phyloP scores from a whole-genome alignment of 139 green algal species.

The Marvania coccoides region DNA sequence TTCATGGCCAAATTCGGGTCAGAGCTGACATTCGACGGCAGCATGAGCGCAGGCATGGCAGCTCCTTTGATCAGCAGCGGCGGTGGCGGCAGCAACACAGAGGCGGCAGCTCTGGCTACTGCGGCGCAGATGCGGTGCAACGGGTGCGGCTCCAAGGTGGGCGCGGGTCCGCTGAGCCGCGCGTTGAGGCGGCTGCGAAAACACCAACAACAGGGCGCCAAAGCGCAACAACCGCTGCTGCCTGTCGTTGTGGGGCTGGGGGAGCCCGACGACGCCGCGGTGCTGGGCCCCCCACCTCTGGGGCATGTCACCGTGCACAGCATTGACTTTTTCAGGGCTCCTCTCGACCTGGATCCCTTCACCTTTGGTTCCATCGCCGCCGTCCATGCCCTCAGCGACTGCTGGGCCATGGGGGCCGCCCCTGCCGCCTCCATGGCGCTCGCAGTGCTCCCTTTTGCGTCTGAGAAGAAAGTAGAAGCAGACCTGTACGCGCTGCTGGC shows the following conservation, averaged over 20 bases:
- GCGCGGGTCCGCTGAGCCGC: conserved; percentile 39
- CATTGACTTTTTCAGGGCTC: conserved; percentile 78
- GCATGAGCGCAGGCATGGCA: conserved; percentile 5
- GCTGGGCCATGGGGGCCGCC: conserved; percentile 76
- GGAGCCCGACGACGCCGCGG: conserved; percentile 58
- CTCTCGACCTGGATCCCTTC: conserved; percentile 67
- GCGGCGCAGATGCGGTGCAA: conserved; percentile 76
- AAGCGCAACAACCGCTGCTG: conserved; percentile 16
- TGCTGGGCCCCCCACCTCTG: conserved; percentile 39
- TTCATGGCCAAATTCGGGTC: conserved; percentile 79
- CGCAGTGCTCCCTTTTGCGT: conserved; percentile 55
- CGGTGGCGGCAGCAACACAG: too few species aligned
- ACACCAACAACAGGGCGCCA: background rate
- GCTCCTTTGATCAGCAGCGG: conserved; percentile 27
- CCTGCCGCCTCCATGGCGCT: conserved; percentile 68
- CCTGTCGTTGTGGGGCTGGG: conserved; percentile 29
- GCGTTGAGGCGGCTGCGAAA: conserved; percentile 44
- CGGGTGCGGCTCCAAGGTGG: conserved; percentile 88
- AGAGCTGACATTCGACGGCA: conserved; percentile 33
- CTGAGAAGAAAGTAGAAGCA: conserved; percentile 53
- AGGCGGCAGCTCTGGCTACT: conserved; percentile 35
- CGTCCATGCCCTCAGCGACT: conserved; percentile 73
- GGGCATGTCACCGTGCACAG: conserved; percentile 72
- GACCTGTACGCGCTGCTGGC: conserved; percentile 75
- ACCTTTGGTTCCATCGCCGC: conserved; percentile 77